Conservation (phyloP, 116 monocot genomes). For the Zostera marina region DNA sequence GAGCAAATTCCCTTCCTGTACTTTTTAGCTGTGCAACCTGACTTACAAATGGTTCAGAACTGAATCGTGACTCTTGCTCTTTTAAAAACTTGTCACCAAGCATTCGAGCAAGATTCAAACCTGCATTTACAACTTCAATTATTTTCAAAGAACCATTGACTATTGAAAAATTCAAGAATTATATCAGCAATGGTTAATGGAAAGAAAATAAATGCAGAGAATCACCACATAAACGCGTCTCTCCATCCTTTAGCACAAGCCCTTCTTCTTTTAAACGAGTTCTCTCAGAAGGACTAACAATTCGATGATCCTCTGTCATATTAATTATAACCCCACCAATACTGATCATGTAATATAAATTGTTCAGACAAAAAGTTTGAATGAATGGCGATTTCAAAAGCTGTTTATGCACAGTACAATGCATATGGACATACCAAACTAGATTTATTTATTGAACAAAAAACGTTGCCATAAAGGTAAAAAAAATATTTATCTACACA, state of each 20-base stretch:
- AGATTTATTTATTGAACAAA: too few relatives aligned
- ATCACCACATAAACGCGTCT: conserved; percentile 67
- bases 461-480: too few relatives aligned
- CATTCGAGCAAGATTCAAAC: conserved; percentile 80
- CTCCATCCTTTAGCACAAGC: conserved; percentile 64
- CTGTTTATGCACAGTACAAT: too few relatives aligned
- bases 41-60: conserved; percentile 70
- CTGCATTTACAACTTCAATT: conserved; percentile 14
- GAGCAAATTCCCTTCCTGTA: conserved; percentile 43
- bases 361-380: not conserved
- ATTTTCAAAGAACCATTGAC: not conserved
- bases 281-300: conserved; percentile 41
- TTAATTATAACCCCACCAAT: conserved; percentile 29
- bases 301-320: conserved; percentile 86
- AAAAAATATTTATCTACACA: too few relatives aligned
- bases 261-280: conserved; percentile 58
- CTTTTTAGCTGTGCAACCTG: conserved; percentile 49
- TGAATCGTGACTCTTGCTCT: conserved; percentile 80
- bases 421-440: too few relatives aligned
- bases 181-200: not conserved
- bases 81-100: conserved; percentile 96
- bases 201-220: conserved; percentile 1
- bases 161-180: not conserved
- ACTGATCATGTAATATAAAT: conserved; percentile 20
- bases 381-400: not conserved